Evolutionary conservation across 129 eudicot genomes (phyloP), one percentile per base, ranked within the genome.

Genomic region (Lactuca sativa): DNA sequence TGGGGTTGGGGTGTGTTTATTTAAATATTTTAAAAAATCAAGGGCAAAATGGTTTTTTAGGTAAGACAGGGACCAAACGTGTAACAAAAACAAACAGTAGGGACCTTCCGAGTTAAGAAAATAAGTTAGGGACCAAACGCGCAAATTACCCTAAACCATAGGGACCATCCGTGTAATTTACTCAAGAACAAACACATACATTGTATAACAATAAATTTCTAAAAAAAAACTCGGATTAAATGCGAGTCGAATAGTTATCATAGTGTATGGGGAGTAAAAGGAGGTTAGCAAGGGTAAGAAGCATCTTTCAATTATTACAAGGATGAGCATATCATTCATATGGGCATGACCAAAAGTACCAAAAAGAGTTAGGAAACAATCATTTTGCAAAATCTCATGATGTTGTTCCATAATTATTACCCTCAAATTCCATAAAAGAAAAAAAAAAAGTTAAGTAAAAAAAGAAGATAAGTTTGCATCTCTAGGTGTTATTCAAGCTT

Each of bases 291-390:
- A 72, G 61, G 52, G 69, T 17, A 33, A 43, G 67, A 58, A 57
- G 67, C 55, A 34, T 74, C 49, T 66, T 56, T 57, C 40, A 74
- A 74, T 66, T 16, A 66, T 74, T 57, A 74, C 79, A 74, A 58
- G 67, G 53, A 74, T 66, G 41, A 47, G 59, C 62, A 57, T 66
- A 57, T 62, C 38, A 33, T 54, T 67, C 67, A 61, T 48, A 54
- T 47, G 70, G 65, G 81, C 56, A 69, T 76, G 75, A 75, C 70
- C 64, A 62, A 62, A 76, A 76, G 81, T 69, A 47, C 71, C 75
- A 12, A 76, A 53, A 69, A 61, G 75, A 76, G 81, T 76, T 53
- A 6, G 71, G 58, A 69, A 69, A 31, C 81, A 69, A 76, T 76
- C 60, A 69, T 76, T 62, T 53, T 69, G 75, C 38, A 61, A 76